Evolutionary conservation across 192 early-diverging fungal species (phyloP), one percentile per base, ranked within the genome.

Genomic region (Backusella morwellensis): DNA sequence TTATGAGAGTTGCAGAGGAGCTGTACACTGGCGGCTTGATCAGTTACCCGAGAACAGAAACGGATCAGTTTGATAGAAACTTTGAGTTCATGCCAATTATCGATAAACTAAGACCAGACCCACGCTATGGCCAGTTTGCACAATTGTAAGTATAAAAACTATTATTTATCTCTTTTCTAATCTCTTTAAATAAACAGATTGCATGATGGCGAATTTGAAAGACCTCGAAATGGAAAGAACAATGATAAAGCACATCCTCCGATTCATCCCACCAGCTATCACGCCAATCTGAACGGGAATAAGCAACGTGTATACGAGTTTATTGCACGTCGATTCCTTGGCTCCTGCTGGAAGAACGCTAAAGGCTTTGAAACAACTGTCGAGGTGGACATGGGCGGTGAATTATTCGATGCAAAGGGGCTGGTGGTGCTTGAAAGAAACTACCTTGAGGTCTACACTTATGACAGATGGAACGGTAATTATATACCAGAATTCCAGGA

Each of bases 221-320:
- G 81, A 47, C 97, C 98, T 12, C 88, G 96, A 52, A 87, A 82
- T 41, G 98, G 98, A 4, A 88, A 88, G 34, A 90, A 94, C 75
- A 96, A 98, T 79, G 98, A 99, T 80, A 91, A 97, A 77, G 97
- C 98, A 0, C 98, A 99, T 92, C 98, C 97, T 21, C 98, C 98
- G 11, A 99, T 99, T 77, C 97, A 99, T 80, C 97, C 98, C 1
- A 92, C 91, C 0, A 87, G 81, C 26, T 84, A 80, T 21, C 87
- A 87, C 7, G 21, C 77, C n/a, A 85, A 82, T 32, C 80, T 96
- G 42, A 50, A 67, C 0, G 93, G 93, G 11, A 90, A 95, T 40
- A 89, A 93, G 7, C 83, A 87, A 71, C 80, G 85, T 6, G 86
- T 99, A 0, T 98, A 94, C 82, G 97, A 99, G 59, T 95, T 95